Base-by-base conservation (phyloP, 2,329 filamentous ascomycete genomes). In the Trichoderma arundinaceum region DNA sequence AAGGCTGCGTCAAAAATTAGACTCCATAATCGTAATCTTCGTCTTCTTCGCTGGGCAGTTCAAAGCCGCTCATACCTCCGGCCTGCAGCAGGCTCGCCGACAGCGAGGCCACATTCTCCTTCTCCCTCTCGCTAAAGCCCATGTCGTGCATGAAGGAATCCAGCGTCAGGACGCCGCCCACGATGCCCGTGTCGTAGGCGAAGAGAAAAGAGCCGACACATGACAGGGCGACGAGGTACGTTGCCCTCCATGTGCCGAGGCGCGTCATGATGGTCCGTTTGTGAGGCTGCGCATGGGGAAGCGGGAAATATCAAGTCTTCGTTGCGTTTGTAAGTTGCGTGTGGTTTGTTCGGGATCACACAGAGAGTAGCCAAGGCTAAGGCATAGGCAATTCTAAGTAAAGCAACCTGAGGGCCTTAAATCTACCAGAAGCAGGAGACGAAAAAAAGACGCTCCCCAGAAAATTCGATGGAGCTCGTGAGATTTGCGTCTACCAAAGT, bases 161-260 rank as follows among this genome's bases (percentile, higher is more conserved):
- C 8, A 81, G 72, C 6, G 77, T 77, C 46, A 80, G 69, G 52
- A 80, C 75, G 6, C 79, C 78, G 9, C 80, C 80, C 15, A 80
- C 73, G 43, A 81, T 78, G 15, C 79, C 79, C 1, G 79, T 81
- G 66, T 81, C 79, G 63, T 81, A 81, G 66, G 77, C 78, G 68
- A 75, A 76, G 39, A 80, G 71, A 66, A 81, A 81, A 1, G 77
- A 79, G 12, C 76, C 76, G 19, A 75, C 71, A 69, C 77, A 79
- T 73, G 73, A 74, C 38, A 79, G 68, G n/a, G 76, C 73, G 51
- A 76, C 75, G 22, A 78, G 72, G 68, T 78, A 79, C 43, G 73
- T 71, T 54, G 77, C 77, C 61, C 77, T 73, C 69, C 78, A 78
- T 5, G 73, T 75, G 13, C 77, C 77, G 56, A 79, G 68, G 48